Evolutionary conservation across 306 rosid species (phyloP), one percentile per base, ranked within the genome.

Genomic region (Prosopis cineraria): DNA sequence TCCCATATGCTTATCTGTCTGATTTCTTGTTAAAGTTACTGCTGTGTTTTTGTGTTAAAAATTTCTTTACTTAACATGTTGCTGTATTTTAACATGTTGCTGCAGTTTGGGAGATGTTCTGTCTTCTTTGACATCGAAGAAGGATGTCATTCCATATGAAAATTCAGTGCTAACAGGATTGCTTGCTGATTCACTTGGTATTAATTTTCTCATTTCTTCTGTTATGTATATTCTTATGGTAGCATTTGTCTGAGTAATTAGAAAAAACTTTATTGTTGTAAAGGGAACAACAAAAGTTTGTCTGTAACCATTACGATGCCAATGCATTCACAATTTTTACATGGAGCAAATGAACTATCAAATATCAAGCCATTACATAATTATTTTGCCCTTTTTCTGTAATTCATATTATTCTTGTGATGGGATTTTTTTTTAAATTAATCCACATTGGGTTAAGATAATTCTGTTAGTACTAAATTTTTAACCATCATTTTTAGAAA

Each of bases 41-140:
- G 27, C 40, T 55, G 29, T 24, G 13, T 27, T 59, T 34, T 68
- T 64, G 36, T 29, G 60, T 62, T 50, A n/a, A 62, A 64, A 64
- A 52, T 50, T 40, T 60, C 20, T 20, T 13, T 27, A 74, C 45
- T 47, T 71, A 22, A 77, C 36, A 40, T 50, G 16, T 63, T 81
- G 11, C 36, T 64, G 69, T 55, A 52, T 70, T 41, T 81, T 70
- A 64, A 62, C 39, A 8, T 75, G 63, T 55, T 13, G 72, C 41
- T 78, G 68, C 88, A 85, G 88, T 75, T 76, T 85, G 79, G 88
- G 84, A 71, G 88, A 85, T 75, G 88, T 85, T 82, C 52, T 85
- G 67, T 82, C 80, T 78, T 85, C 86, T 79, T 85, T 85, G 74
- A 85, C 88, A 58, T 85, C 82, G 0, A 85, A 85, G 82, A 82